Base-by-base conservation (phyloP, 2,329 filamentous ascomycete species). In the Pseudogymnoascus sp. region DNA sequence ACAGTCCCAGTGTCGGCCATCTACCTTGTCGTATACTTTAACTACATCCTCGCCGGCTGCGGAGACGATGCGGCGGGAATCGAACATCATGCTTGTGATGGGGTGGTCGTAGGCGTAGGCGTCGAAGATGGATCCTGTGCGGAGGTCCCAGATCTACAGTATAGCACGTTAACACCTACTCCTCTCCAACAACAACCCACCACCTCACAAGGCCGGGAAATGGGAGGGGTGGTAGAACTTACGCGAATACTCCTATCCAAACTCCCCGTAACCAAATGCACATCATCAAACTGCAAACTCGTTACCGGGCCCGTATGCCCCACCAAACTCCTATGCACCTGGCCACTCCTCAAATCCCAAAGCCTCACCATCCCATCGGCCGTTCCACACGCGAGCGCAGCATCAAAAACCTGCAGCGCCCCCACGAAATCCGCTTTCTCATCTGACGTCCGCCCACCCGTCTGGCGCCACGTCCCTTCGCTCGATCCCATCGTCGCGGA, bases 1-100 rank as follows among this genome's bases (percentile, higher is more conserved):
- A 75, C 93, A 97, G 75, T 96, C 91, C 95, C 95, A 99, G 75
- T 97, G 95, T 65, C 91, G 82, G 41, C 92, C 92, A 73, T 99
- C 95, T 2, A 91, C 88, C 81, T 97, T 97, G 78, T 99, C 95
- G 78, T 97, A 99, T 64, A 99, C 89, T 78, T 99, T 99, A 69
- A 95, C 93, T 23, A 97, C 91, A 71, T 92, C 88, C 75, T 97
- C 95, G 43, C 93, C 90, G 0, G 92, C 92, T 2, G 95, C 93
- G 61, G 89, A 86, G 35, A 95, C 92, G 68, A 99, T 99, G 60
- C 93, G 86, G 61, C 93, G 87, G 12, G 85, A 79, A 75, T 99
- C 95, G 74, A 99, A 99, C 88, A 96, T 96, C 92, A 97, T 96
- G 79, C 88, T 91, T 33, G 92, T 96, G 63, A 99, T 85, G 0